Percentiles rank a stretch among this genome's conserved stretches.
Conservation (phyloP, 108 stramenopile genomes). For the Discostella pseudostelligera region DNA sequence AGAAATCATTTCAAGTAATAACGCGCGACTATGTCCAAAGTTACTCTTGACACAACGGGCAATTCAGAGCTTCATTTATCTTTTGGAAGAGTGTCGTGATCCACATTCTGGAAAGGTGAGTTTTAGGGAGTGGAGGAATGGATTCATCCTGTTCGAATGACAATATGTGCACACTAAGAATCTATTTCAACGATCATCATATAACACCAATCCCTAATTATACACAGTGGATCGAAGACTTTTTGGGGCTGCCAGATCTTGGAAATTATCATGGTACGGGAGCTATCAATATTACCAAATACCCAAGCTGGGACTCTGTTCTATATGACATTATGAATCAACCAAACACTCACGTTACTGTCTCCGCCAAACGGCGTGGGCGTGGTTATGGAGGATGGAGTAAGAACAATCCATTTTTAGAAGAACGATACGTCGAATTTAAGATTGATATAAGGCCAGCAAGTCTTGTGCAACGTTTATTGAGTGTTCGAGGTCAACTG, state of each 20-base stretch:
- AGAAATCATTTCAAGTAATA: constrained; percentile 33
- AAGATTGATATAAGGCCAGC: constrained; percentile 70
- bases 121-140: not conserved
- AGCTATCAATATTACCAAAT: constrained; percentile 61
- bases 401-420: constrained; percentile 63
- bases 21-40: constrained; percentile 41
- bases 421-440: constrained; percentile 72
- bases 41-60: constrained; percentile 73
- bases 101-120: constrained; percentile 61
- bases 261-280: constrained; percentile 79
- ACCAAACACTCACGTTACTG: constrained; percentile 59
- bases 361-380: constrained; percentile 46
- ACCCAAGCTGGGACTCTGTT: constrained; percentile 65
- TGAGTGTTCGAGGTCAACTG: constrained; percentile 75
- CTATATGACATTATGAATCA: constrained; percentile 60
- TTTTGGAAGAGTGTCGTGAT: constrained; percentile 70
- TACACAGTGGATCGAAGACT: constrained; percentile 48
- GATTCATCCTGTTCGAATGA: not conserved
- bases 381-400: constrained; percentile 52
- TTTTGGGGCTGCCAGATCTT: constrained; percentile 41
- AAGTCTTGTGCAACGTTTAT: constrained; percentile 61
- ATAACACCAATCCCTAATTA: too few relatives aligned
- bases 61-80: constrained; percentile 77
- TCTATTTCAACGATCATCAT: too few relatives aligned
- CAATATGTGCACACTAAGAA: too few relatives aligned